Conservation (phyloP, 306 rosid genomes). For the Neltuma alba region DNA sequence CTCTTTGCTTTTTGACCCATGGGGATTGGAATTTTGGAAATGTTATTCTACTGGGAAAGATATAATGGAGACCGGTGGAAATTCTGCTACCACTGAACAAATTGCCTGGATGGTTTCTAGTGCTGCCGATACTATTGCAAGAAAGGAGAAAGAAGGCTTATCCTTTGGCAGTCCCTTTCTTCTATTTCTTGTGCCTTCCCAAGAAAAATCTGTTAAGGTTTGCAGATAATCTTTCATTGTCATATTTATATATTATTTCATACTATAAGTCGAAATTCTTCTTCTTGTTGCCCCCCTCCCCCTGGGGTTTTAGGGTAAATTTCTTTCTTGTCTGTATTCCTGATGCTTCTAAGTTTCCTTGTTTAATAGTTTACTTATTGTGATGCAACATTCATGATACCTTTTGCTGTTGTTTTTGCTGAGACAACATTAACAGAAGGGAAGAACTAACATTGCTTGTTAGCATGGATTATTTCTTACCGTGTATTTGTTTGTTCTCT, state of each 20-base stretch:
- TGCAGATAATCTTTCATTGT: conserved; percentile 19
- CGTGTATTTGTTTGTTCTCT: conserved; percentile 3
- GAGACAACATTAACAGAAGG: neutral
- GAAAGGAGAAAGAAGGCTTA: conserved; percentile 76
- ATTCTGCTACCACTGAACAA: conserved; percentile 67
- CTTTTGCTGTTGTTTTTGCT: conserved; percentile 23
- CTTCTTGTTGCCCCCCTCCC: too few species aligned
- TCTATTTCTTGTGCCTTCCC: conserved; percentile 80
- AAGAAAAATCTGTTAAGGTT: conserved; percentile 79
- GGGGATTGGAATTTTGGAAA: conserved; percentile 93
- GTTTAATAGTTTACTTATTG: neutral
- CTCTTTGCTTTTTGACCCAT: conserved; percentile 60
- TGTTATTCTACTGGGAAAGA: conserved; percentile 71
- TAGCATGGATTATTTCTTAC: conserved; percentile 1
- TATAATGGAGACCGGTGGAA: conserved; percentile 73
- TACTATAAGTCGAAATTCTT: conserved; percentile 23
- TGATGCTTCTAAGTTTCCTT: conserved; percentile 7
- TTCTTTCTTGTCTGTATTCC: neutral
- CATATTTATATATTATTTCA: conserved; percentile 22
- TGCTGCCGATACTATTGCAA: conserved; percentile 79
- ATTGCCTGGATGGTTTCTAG: conserved; percentile 86
- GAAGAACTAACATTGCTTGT: conserved; percentile 6
- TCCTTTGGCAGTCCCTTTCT: conserved; percentile 76
- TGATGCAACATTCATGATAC: conserved; percentile 13
- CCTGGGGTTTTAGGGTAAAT: neutral